phyloP scores from a whole-genome alignment of 495 filamentous ascomycete species.

The Aspergillus saccharolyticus region DNA sequence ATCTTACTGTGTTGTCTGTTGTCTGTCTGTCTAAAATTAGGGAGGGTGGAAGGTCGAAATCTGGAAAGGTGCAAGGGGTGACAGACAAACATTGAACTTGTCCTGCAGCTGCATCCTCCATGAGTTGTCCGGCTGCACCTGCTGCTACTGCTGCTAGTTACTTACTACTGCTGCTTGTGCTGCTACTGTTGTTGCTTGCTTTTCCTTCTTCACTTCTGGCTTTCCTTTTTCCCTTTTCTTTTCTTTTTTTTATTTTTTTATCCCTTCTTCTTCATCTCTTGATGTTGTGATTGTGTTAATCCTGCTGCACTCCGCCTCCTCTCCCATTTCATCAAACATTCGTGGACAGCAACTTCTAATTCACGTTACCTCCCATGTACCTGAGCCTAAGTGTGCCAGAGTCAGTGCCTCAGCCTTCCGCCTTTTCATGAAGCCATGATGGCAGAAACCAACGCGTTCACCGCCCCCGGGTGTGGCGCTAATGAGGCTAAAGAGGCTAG shows the following conservation, averaged over 20 bases:
- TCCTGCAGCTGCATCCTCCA: constrained; percentile 19
- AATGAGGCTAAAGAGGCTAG: constrained; percentile 14
- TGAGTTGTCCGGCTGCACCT: neutral
- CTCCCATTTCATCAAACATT: too few relatives aligned
- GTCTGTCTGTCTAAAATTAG: constrained; percentile 2
- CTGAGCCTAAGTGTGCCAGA: neutral
- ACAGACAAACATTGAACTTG: constrained; percentile 10
- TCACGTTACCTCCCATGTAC: neutral
- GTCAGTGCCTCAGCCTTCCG: neutral
- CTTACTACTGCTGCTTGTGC: neutral
- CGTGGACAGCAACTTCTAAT: neutral
- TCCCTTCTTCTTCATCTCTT: neutral
- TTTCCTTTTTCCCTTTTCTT: neutral
- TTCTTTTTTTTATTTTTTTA: neutral
- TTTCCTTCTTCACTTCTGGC: neutral
- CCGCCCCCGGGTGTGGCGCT: constrained; percentile 11
- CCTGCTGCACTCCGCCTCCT: neutral
- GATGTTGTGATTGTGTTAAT: neutral
- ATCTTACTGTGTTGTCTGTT: neutral
- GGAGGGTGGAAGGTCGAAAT: constrained; percentile 3
- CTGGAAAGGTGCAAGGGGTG: constrained; percentile 22
- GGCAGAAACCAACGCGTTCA: constrained; percentile 7
- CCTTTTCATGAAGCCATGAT: constrained; percentile 1
- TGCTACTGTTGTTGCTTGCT: neutral
- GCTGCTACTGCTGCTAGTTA: neutral